Conservation (phyloP, 2,329 filamentous ascomycete genomes). For the Penicillium sp. region DNA sequence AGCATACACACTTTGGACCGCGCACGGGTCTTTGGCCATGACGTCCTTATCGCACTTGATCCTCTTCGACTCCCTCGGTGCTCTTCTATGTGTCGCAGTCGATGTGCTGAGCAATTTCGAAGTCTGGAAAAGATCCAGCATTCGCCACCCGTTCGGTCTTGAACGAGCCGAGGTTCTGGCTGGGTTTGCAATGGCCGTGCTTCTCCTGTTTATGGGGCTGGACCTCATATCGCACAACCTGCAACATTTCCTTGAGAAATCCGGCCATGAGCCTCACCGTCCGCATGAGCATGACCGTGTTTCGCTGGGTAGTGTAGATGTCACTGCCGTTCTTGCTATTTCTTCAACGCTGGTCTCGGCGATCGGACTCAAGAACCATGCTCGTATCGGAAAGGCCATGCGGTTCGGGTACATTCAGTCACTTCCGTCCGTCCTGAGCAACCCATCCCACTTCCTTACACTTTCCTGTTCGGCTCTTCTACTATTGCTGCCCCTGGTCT, state of each 20-base stretch:
- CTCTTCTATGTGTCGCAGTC: constrained; percentile 85
- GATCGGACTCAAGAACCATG: constrained; percentile 84
- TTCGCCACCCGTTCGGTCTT: constrained; percentile 89
- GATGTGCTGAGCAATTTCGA: constrained; percentile 97
- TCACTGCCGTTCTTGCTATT: constrained; percentile 80
- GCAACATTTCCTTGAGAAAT: constrained; percentile 85
- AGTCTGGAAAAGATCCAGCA: constrained; percentile 90
- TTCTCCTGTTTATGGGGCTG: constrained; percentile 95
- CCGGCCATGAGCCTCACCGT: constrained; percentile 73
- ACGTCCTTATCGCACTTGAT: constrained; percentile 91
- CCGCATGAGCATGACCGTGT: constrained; percentile 67
- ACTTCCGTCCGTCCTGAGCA: constrained; percentile 83
- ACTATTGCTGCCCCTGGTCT: constrained; percentile 78
- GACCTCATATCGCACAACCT: constrained; percentile 92
- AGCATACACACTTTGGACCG: constrained; percentile 80
- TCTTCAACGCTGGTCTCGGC: constrained; percentile 81
- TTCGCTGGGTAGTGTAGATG: constrained; percentile 74
- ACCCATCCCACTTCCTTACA: constrained; percentile 93
- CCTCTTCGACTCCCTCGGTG: constrained; percentile 92
- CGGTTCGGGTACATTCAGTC: constrained; percentile 79
- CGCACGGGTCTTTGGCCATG: constrained; percentile 83
- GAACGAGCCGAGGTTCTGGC: constrained; percentile 92
- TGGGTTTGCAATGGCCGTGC: constrained; percentile 93
- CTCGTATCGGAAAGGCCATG: constrained; percentile 89
- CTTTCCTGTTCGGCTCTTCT: constrained; percentile 81